A percentile compares a stretch with the other conserved stretches of the same genome.
phyloP scores from a whole-genome alignment of 164 flowering plant species.

The Vitis amurensis region DNA sequence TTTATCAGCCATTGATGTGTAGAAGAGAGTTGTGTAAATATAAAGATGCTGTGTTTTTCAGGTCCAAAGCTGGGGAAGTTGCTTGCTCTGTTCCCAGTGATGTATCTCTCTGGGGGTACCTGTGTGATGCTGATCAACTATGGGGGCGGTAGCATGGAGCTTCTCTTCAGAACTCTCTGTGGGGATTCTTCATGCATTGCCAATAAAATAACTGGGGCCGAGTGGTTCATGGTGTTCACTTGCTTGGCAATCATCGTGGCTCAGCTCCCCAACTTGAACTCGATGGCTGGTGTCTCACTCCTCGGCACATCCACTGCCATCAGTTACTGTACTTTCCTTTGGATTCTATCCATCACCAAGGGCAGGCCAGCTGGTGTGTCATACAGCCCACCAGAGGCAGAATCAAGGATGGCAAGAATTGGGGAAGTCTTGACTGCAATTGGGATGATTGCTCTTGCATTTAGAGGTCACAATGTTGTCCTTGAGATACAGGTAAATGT shows the following conservation, averaged over 20 bases:
- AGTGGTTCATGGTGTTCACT: conserved; percentile 44
- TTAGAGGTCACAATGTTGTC: conserved; percentile 54
- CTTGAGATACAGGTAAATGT: conserved; percentile 50
- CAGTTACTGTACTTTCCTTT: conserved; percentile 27
- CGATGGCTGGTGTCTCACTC: conserved; percentile 34
- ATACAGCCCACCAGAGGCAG: neutral
- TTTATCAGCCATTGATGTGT: neutral
- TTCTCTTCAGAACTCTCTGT: conserved; percentile 20
- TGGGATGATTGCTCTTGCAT: conserved; percentile 47
- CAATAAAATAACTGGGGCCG: conserved; percentile 17
- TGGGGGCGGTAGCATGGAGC: conserved; percentile 32
- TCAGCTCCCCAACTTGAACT: conserved; percentile 52
- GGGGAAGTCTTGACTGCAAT: conserved; percentile 29
- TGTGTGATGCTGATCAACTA: conserved; percentile 32
- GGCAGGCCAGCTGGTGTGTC: conserved; percentile 15
- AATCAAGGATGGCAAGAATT: conserved; percentile 3
- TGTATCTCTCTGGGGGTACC: conserved; percentile 55
- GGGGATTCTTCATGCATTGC: conserved; percentile 1
- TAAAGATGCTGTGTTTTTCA: conserved; percentile 1
- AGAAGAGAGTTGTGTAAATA: neutral
- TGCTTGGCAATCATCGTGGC: conserved; percentile 33
- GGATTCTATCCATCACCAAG: conserved; percentile 30
- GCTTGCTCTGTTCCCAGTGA: conserved; percentile 41
- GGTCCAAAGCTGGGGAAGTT: conserved; percentile 40
- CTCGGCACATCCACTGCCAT: conserved; percentile 38